Evolutionary conservation across 306 rosid genomes (phyloP).

Genomic region (Cyamopsis tetragonoloba): DNA sequence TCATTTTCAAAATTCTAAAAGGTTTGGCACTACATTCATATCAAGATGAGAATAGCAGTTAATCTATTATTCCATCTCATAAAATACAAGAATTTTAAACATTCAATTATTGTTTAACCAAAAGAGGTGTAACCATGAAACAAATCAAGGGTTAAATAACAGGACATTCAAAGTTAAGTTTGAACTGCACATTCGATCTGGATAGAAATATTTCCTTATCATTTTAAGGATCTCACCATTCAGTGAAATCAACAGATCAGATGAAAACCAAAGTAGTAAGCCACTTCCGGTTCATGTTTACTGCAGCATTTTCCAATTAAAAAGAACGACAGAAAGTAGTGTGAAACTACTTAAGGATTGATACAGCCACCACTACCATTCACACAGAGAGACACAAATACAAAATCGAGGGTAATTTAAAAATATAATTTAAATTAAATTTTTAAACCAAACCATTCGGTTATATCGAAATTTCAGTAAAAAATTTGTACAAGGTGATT

Average conservation of each 20-base stretch:
- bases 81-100: slow-evolving; percentile 2
- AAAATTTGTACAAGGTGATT: background rate
- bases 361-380: too few relatives aligned
- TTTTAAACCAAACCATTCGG: background rate
- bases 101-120: background rate
- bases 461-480: background rate
- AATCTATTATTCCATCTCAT: slow-evolving; percentile 2
- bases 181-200: background rate
- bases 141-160: background rate
- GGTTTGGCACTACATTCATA: background rate
- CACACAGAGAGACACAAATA: background rate
- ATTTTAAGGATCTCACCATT: background rate
- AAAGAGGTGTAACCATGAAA: background rate
- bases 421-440: background rate
- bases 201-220: background rate
- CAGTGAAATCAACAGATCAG: slow-evolving; percentile 29
- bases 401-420: background rate
- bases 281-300: background rate
- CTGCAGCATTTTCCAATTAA: background rate
- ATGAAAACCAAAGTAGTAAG: slow-evolving; percentile 27
- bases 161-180: background rate
- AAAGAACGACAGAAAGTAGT: background rate
- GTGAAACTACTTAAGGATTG: background rate
- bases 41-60: slow-evolving; percentile 4
- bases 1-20: background rate